These are phyloP conservation scores for Zygosaccharomyces pseudorouxii DNA, from an alignment of 805 yeast species.

Conservation along the genomic window DNA sequence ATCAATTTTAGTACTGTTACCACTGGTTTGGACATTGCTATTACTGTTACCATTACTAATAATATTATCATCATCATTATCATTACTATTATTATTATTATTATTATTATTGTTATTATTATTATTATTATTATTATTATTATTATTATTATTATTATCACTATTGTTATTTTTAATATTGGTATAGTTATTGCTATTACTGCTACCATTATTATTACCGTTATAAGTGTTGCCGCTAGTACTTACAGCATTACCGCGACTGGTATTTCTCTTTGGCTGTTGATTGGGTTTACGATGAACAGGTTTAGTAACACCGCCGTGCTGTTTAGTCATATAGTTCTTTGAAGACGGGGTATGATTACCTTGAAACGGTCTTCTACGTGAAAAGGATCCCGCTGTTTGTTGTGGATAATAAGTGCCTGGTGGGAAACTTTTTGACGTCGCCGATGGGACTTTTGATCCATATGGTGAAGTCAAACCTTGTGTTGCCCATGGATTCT, in stretches of 20 bases:
- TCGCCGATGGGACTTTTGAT: slow-evolving; percentile 13
- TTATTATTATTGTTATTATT: neutral
- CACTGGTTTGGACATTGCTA: neutral
- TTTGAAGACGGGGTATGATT: slow-evolving; percentile 14
- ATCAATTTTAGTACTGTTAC: neutral
- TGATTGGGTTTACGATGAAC: slow-evolving; percentile 13
- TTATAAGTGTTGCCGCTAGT: neutral
- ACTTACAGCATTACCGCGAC: neutral
- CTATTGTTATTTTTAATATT: neutral
- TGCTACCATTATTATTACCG: neutral
- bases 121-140: neutral
- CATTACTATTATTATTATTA: neutral
- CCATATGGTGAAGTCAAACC: slow-evolving; percentile 14
- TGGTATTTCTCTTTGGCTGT: slow-evolving; percentile 10
- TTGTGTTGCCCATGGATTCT: slow-evolving; percentile 13
- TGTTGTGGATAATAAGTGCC: slow-evolving; percentile 17
- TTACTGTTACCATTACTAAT: neutral
- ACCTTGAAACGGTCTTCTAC: slow-evolving; percentile 14
- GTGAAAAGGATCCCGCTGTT: slow-evolving; percentile 9
- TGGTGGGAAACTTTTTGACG: slow-evolving; percentile 14
- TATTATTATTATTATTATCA: neutral
- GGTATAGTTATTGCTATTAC: too few relatives aligned
- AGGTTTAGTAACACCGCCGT: slow-evolving; percentile 17
- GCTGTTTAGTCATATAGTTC: slow-evolving; percentile 14
- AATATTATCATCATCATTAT: neutral